Percentiles rank a stretch among this genome's conserved stretches.
These are phyloP conservation scores for Alloteropsis semialata DNA, from an alignment of 176 grass and related monocot genomes.

Conservation along the genomic window DNA sequence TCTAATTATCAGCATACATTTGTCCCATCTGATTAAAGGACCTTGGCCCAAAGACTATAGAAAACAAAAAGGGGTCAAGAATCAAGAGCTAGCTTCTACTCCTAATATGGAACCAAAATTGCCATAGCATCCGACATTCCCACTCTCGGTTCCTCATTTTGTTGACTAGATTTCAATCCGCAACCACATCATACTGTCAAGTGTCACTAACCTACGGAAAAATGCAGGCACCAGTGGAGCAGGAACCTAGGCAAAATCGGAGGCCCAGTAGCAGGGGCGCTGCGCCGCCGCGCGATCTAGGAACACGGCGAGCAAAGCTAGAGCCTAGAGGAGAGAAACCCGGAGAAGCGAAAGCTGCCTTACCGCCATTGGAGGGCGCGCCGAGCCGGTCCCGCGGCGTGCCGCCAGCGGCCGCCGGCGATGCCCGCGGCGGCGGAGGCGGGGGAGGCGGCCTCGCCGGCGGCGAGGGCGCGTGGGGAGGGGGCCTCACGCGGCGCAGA, in stretches of 20 bases:
- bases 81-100: neutral
- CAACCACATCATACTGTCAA: neutral
- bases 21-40: neutral
- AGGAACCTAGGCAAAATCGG: neutral
- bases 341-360: neutral
- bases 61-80: too few species aligned
- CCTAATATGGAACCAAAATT: too few species aligned
- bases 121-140: neutral
- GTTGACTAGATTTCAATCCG: neutral
- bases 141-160: neutral
- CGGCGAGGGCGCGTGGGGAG: constrained; percentile 3
- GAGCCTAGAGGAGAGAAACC: neutral
- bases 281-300: neutral
- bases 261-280: neutral
- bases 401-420: too few species aligned
- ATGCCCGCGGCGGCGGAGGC: neutral
- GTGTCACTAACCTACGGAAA: neutral
- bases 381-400: constrained; percentile 42
- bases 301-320: neutral
- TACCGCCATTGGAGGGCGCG: constrained; percentile 31
- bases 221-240: neutral
- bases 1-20: neutral
- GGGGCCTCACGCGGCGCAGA: constrained; percentile 40
- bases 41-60: too few species aligned
- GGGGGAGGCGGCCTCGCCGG: constrained; percentile 1